Evolutionary conservation across 148 eudicot genomes (phyloP).

Genomic region (Chenopodium quinoa): DNA sequence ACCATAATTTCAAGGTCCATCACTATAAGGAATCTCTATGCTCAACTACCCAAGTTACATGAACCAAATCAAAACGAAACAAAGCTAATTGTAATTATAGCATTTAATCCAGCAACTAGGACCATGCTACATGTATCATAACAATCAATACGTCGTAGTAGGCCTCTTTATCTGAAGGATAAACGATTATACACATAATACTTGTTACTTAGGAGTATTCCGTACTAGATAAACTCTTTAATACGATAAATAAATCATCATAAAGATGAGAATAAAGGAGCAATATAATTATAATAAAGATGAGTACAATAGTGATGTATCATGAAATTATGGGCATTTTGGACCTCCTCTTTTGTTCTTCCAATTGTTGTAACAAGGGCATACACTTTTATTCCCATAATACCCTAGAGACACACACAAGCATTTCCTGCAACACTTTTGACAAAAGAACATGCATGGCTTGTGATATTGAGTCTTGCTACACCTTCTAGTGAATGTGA

Average conservation of each 20-base stretch:
- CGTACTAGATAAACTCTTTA: neutral
- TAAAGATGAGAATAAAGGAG: neutral
- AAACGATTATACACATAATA: neutral
- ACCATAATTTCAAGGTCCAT: no score
- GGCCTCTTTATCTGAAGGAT: neutral
- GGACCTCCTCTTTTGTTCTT: conserved; percentile 30
- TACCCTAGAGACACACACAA: conserved; percentile 23
- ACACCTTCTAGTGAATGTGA: conserved; percentile 16
- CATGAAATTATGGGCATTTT: conserved; percentile 18
- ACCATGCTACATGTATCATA: no score
- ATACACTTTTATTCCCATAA: conserved; percentile 23
- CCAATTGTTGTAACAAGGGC: conserved; percentile 33
- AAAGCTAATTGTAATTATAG: no score
- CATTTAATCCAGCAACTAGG: no score
- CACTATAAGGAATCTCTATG: no score
- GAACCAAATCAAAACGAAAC: no score
- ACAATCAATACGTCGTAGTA: neutral
- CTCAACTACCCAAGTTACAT: no score
- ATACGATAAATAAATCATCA: neutral
- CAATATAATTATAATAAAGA: neutral
- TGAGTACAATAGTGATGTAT: neutral
- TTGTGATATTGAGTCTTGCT: neutral
- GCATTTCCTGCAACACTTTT: conserved; percentile 29
- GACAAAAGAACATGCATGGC: conserved; percentile 8
- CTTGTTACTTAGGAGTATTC: no score